Base-by-base conservation (phyloP, 495 filamentous ascomycete genomes). In the Alectoria sarmentosa region DNA sequence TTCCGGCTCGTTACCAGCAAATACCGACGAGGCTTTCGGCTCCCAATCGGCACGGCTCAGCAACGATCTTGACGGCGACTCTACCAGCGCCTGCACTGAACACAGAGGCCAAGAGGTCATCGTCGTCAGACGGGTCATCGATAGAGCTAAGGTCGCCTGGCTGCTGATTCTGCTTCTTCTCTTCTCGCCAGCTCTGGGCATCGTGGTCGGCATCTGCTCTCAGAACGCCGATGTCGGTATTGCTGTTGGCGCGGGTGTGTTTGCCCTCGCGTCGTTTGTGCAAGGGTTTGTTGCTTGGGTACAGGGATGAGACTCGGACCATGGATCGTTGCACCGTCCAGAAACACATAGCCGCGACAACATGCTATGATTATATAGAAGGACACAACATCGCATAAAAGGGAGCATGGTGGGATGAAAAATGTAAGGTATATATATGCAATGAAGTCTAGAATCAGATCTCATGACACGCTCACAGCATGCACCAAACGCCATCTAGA, bases 121-220 rank as follows among this genome's bases (percentile, higher is more conserved):
- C 21, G 58, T 60, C n/a, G 36, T 66, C 42, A 48, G 38, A 46
- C 39, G 63, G 19, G 39, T 61, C 58, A 21, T 67, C 30, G 41
- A 67, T 46, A 67, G 58, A 59, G 39, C 41, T 28, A 67, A 67
- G 32, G 55, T 67, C 11, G 60, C 65, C n/a, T 42, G 61, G 65
- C 28, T 67, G 28, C 42, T 67, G 4, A 42, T 67, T 21, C 10
- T 67, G 54, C 60, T 67, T 8, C 42, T 67, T 17, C 37, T 67
- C 26, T 14, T 63, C 32, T 67, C 65, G 23, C 61, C 65, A 2
- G 19, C 26, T 11, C 46, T 67, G 1, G 61, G 65, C 2, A 38
- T 67, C 19, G 23, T 28, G 0, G 41, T 60, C 15, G 65, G 65
- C 26, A 17, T 63, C n/a, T 58, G 58, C 26, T 67, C 65, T 19